Base-by-base conservation (phyloP, 805 yeast species). In the Danielia reshetovae region DNA sequence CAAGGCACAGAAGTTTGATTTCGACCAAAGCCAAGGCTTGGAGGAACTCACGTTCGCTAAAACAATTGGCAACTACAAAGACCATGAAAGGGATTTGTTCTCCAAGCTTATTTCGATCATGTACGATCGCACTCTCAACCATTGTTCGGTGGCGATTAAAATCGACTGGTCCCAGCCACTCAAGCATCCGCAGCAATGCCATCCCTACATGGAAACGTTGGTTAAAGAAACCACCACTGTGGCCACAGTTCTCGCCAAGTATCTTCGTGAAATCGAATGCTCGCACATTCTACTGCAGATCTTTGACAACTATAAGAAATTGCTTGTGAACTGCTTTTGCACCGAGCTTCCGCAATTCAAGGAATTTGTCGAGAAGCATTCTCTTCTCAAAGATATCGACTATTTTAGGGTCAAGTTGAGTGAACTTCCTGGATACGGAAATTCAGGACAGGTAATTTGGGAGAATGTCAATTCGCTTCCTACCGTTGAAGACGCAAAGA, bases 161-260 rank as follows among this genome's bases (percentile, higher is more conserved):
- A 65, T 72, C 8, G 69, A 80, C 45, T 78, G 81, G 78, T 59
- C 75, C 2, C 59, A 57, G 12, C 68, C 74, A 0, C 37, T 67
- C 3, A 53, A 59, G 14, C 62, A 59, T 7, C 63, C 71, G 2
- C 68, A 62, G 10, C 74, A 70, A 33, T 77, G 77, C 28, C 81
- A 80, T 49, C 62, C 55, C 22, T 83, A 80, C 50, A 81, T 83
- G 85, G 79, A 72, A 38, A 69, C 71, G 2, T 55, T 83, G 25
- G 79, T 81, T 29, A 79, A 76, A 43, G 88, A 83, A 39, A 79
- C 86, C 0, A 48, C 68, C n/a, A 77, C 83, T 0, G 77, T 84
- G 18, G 65, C 79, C 2, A 72, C 75, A 39, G 81, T 79, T 5
- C 62, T 82, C 18, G 70, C 69, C 26, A 72, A 75, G 39, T 78